These are phyloP conservation scores for Fusarium virguliforme DNA, from an alignment of 2,329 filamentous ascomycete genomes.

Conservation along the genomic window DNA sequence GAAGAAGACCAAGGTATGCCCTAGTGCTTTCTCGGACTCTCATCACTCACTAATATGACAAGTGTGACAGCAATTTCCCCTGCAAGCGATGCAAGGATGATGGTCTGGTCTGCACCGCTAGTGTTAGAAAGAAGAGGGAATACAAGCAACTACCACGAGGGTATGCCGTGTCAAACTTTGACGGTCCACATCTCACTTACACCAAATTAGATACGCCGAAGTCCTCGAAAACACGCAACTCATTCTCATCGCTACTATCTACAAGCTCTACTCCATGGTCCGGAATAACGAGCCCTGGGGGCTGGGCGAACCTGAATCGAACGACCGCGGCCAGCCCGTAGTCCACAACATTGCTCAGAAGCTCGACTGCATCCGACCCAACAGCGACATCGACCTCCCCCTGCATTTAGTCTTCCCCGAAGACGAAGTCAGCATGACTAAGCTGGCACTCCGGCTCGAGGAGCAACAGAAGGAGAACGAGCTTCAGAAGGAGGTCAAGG, in stretches of 20 bases:
- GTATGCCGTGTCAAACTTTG: constrained; percentile 56
- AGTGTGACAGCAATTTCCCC: constrained; percentile 77
- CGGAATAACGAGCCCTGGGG: constrained; percentile 71
- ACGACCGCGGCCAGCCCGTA: constrained; percentile 73
- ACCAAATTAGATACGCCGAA: constrained; percentile 69
- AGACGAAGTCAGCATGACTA: constrained; percentile 70
- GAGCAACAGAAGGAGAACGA: constrained; percentile 60
- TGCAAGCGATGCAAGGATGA: constrained; percentile 78
- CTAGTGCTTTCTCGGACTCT: constrained; percentile 14
- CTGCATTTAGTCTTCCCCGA: constrained; percentile 73
- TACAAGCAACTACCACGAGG: constrained; percentile 76
- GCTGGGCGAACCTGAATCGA: constrained; percentile 73
- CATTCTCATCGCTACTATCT: constrained; percentile 73
- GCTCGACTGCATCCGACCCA: constrained; percentile 74
- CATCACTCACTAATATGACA: constrained; percentile 11
- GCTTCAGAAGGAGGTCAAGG: constrained; percentile 50
- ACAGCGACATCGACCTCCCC: constrained; percentile 72
- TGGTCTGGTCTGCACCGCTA: constrained; percentile 73
- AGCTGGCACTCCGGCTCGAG: constrained; percentile 70
- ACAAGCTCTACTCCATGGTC: constrained; percentile 76
- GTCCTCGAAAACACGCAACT: constrained; percentile 76
- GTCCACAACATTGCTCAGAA: constrained; percentile 76
- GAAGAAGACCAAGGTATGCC: constrained; percentile 76
- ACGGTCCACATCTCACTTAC: constrained; percentile 23
- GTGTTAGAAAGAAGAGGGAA: constrained; percentile 75